These are phyloP conservation scores for Sclerotinia spermophila DNA, from an alignment of 2,329 filamentous ascomycete species.

Conservation along the genomic window DNA sequence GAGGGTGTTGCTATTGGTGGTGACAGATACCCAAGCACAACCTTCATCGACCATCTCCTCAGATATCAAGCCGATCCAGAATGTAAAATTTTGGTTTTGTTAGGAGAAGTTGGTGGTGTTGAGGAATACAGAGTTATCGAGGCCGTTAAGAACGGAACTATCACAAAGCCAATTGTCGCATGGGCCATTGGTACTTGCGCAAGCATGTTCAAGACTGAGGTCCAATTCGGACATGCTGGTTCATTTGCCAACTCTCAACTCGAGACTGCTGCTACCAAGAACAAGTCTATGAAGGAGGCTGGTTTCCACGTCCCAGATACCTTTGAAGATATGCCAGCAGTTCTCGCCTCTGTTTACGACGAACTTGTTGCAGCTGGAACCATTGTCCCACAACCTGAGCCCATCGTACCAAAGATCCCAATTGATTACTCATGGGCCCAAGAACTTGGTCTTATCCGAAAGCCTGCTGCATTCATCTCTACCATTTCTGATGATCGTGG, in stretches of 20 bases:
- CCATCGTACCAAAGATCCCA: conserved; percentile 95
- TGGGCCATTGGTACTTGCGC: conserved; percentile 99
- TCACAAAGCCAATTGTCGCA: conserved; percentile 97
- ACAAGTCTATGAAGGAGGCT: conserved; percentile 92
- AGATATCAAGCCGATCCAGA: conserved; percentile 94
- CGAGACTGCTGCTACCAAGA: conserved; percentile 95
- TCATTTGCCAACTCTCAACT: conserved; percentile 99
- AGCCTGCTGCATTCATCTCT: conserved; percentile 99
- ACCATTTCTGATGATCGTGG: conserved; percentile 99
- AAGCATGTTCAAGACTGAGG: conserved; percentile 99
- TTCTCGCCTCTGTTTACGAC: conserved; percentile 80
- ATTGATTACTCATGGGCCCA: conserved; percentile 99
- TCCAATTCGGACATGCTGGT: conserved; percentile 98
- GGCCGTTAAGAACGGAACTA: conserved; percentile 87
- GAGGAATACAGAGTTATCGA: conserved; percentile 99
- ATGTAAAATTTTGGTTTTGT: conserved; percentile 93
- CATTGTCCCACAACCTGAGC: conserved; percentile 83
- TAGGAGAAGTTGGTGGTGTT: conserved; percentile 98
- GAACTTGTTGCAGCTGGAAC: conserved; percentile 79
- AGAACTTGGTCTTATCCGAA: conserved; percentile 98
- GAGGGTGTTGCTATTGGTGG: conserved; percentile 99
- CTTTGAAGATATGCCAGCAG: conserved; percentile 86
- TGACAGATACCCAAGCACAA: conserved; percentile 97
- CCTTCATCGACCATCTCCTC: conserved; percentile 97
- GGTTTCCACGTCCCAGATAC: conserved; percentile 93